These are phyloP conservation scores for Fusarium pseudonygamai DNA, from an alignment of 2,329 filamentous ascomycete species.

Conservation along the genomic window DNA sequence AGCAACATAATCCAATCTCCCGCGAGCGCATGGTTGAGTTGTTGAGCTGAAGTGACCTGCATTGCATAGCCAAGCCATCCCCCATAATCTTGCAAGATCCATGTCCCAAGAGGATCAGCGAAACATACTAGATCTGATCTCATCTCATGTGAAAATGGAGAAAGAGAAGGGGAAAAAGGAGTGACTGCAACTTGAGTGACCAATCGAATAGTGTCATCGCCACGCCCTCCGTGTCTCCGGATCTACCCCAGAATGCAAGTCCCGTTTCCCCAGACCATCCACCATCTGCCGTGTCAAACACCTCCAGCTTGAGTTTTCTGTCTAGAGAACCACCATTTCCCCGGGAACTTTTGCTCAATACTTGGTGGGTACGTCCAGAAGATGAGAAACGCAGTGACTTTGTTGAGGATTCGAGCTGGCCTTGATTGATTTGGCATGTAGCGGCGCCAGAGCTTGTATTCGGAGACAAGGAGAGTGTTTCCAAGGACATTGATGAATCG, in stretches of 20 bases:
- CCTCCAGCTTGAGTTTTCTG: background rate
- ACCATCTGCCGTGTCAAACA: background rate
- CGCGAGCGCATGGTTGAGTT: slow-evolving; percentile 11
- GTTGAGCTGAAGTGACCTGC: slow-evolving; percentile 13
- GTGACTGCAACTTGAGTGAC: background rate
- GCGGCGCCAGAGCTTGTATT: slow-evolving; percentile 52
- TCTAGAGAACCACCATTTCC: slow-evolving; percentile 41
- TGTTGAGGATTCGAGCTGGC: slow-evolving; percentile 40
- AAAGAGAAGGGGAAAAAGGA: background rate
- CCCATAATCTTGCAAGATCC: background rate
- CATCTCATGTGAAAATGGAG: background rate
- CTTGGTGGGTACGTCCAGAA: slow-evolving; percentile 55
- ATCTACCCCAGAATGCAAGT: slow-evolving; percentile 25
- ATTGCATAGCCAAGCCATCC: background rate
- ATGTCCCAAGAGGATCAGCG: background rate
- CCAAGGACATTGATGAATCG: slow-evolving; percentile 52
- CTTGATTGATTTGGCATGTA: slow-evolving; percentile 44
- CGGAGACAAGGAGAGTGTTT: slow-evolving; percentile 49
- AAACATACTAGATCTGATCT: background rate
- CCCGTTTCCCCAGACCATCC: slow-evolving; percentile 23
- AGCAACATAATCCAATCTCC: slow-evolving; percentile 25
- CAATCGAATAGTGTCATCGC: background rate
- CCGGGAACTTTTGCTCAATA: slow-evolving; percentile 51
- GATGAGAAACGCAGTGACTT: slow-evolving; percentile 46
- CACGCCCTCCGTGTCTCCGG: slow-evolving; percentile 37